These are phyloP conservation scores for Umbelopsis sp. DNA, from an alignment of 192 early-diverging fungal species.

Conservation along the genomic window DNA sequence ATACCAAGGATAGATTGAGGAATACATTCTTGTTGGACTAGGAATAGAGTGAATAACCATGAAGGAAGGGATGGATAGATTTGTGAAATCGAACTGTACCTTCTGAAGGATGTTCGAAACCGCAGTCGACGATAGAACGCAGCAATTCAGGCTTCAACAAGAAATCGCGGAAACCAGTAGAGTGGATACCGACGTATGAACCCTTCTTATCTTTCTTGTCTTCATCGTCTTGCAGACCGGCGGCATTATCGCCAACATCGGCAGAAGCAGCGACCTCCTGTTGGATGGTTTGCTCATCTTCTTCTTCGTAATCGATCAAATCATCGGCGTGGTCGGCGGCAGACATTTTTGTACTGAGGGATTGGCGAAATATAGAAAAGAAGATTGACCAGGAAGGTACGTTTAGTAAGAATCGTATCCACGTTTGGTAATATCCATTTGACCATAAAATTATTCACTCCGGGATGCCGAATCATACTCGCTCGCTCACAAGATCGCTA, in stretches of 20 bases:
- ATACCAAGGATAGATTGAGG: constrained; percentile 95
- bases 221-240: constrained; percentile 52
- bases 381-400: constrained; percentile 1
- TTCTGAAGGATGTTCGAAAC: constrained; percentile 99
- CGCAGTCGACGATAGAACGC: constrained; percentile 95
- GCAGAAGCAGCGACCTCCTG: constrained; percentile 51
- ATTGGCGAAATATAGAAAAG: background rate
- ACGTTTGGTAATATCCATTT: background rate
- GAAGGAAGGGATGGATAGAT: background rate
- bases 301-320: constrained; percentile 97
- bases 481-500: constrained; percentile 8
- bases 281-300: constrained; percentile 74
- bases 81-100: constrained; percentile 45
- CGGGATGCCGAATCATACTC: constrained; percentile 6
- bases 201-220: constrained; percentile 92
- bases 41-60: background rate
- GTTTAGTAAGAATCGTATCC: constrained; percentile 17
- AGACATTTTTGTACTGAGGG: constrained; percentile 37
- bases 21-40: constrained; percentile 98
- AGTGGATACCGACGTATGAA: constrained; percentile 97
- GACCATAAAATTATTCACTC: constrained; percentile 2
- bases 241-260: constrained; percentile 34
- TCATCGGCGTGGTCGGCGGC: constrained; percentile 81
- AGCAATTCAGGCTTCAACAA: constrained; percentile 95
- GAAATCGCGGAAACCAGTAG: constrained; percentile 98